Percentiles rank a stretch among this genome's conserved stretches.
Conservation (phyloP, 208 protist species). For the Ichthyophonus hoferi region DNA sequence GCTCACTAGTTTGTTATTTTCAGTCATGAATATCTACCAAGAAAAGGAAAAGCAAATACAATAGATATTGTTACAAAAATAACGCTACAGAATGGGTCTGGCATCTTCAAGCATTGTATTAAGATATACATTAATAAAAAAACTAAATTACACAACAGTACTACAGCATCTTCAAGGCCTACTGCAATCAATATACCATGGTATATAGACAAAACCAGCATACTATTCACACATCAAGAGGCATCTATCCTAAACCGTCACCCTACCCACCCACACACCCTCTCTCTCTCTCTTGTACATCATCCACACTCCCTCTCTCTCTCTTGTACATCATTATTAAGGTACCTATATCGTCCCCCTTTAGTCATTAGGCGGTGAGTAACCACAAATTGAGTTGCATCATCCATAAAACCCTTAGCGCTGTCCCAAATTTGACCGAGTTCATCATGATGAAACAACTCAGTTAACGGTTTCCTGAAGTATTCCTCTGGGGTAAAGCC, state of each 20-base stretch:
- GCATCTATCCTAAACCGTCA: neutral
- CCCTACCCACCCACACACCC: neutral
- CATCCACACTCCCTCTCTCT: neutral
- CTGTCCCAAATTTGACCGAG: neutral
- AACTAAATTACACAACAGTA: no score
- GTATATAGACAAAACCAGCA: no score
- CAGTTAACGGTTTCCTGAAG: neutral
- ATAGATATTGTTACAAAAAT: no score
- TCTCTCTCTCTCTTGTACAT: neutral
- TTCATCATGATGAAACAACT: neutral
- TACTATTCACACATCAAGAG: neutral
- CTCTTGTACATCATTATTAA: neutral
- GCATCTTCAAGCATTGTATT: no score
- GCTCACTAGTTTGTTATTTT: no score
- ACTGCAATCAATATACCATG: no score
- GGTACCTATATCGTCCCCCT: neutral
- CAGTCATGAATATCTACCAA: no score
- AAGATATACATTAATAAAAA: no score
- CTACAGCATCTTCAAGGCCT: no score
- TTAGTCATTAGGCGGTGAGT: neutral
- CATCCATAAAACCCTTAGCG: neutral
- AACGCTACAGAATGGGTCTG: no score
- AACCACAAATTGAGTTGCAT: neutral
- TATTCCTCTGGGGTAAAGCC: neutral
- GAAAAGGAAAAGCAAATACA: no score